Percentiles rank a stretch among this genome's conserved stretches.
phyloP scores from a whole-genome alignment of 495 filamentous ascomycete genomes.

The Neurospora sp. region DNA sequence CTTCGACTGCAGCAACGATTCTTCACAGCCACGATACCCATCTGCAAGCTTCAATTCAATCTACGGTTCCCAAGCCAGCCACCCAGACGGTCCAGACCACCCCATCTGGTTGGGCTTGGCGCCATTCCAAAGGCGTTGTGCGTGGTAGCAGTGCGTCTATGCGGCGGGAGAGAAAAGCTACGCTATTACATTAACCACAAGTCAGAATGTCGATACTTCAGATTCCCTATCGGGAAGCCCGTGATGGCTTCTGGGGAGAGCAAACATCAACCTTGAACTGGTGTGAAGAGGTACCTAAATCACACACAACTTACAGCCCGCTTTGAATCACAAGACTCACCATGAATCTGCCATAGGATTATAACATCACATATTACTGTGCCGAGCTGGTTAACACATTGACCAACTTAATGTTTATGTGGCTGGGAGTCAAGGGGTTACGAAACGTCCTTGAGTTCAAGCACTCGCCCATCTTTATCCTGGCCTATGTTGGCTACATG shows the following conservation, averaged over 20 bases:
- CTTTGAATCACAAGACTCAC: neutral
- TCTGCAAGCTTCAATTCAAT: neutral
- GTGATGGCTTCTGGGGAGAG: conserved; percentile 70
- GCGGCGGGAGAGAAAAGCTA: neutral
- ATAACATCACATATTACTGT: conserved; percentile 38
- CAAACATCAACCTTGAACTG: conserved; percentile 87
- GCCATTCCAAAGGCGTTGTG: neutral
- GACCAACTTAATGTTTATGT: conserved; percentile 75
- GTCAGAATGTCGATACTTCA: conserved; percentile 11
- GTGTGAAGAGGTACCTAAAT: conserved; percentile 70
- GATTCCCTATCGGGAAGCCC: conserved; percentile 59
- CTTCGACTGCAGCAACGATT: neutral
- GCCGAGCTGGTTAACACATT: conserved; percentile 46
- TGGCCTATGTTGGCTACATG: conserved; percentile 64
- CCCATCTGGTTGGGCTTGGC: neutral
- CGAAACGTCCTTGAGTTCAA: conserved; percentile 56
- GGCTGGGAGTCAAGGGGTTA: conserved; percentile 61
- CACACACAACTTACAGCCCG: neutral
- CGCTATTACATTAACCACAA: neutral
- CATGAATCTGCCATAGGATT: conserved; percentile 26
- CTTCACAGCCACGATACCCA: neutral
- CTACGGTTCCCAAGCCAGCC: neutral
- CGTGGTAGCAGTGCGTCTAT: neutral
- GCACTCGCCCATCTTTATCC: conserved; percentile 63
- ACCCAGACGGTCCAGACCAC: neutral